Conservation (phyloP, 495 filamentous ascomycete species). For the Neurospora tetraspora region DNA sequence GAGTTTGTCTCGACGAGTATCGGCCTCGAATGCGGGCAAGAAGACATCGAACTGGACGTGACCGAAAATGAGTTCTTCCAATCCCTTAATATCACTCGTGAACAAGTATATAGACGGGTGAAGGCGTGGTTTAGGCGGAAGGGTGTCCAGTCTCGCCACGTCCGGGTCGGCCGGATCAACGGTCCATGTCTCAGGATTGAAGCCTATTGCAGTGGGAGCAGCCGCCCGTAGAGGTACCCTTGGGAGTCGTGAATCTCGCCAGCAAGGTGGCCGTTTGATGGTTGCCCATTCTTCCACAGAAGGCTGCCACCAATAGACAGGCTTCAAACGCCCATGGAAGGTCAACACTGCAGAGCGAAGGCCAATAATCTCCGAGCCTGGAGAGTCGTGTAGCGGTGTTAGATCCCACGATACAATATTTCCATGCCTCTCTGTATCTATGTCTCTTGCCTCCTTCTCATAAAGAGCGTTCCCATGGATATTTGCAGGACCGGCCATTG, state of each 20-base stretch:
- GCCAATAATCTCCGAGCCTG: background rate
- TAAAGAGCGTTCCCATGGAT: background rate
- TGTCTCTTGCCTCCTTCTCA: background rate
- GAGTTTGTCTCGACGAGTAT: background rate
- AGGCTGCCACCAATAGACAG: background rate
- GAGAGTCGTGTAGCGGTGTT: background rate
- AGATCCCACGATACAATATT: background rate
- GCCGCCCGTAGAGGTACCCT: background rate
- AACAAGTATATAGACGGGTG: background rate
- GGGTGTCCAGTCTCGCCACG: background rate
- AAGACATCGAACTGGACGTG: background rate
- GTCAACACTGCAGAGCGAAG: background rate
- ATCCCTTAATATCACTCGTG: background rate
- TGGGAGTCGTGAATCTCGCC: background rate
- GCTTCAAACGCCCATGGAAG: background rate
- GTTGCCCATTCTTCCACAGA: background rate
- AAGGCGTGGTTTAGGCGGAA: background rate
- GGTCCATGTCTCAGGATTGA: background rate
- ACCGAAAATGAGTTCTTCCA: background rate
- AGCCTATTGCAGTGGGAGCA: background rate
- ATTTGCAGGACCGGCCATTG: background rate
- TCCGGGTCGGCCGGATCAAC: background rate
- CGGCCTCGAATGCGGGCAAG: background rate
- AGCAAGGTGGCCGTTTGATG: background rate
- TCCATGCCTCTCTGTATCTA: background rate